phyloP scores from a whole-genome alignment of 83 land plant genomes.

The Isoetes engelmannii region DNA sequence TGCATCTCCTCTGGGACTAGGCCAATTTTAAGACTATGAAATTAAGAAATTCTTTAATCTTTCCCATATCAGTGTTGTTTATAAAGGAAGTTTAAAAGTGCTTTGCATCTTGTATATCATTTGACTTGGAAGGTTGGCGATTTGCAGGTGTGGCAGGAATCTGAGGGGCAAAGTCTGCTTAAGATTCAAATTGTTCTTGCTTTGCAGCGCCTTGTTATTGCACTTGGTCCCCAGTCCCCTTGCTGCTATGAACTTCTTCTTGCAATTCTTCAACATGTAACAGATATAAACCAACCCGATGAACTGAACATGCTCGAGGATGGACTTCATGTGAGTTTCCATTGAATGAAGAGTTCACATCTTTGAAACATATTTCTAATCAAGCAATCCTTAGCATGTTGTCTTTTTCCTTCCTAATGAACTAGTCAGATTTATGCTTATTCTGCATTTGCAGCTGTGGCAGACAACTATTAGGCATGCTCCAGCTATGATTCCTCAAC shows the following conservation, averaged over 20 bases:
- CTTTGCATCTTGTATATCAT: background rate
- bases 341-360: background rate
- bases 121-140: background rate
- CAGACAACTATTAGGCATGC: conserved; percentile 75
- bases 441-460: conserved; percentile 70
- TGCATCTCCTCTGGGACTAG: no score
- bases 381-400: background rate
- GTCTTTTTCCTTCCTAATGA: background rate
- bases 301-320: conserved; percentile 92
- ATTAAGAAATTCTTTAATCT: no score
- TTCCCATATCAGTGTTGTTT: no score
- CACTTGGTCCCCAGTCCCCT: conserved; percentile 75
- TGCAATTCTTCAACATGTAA: conserved; percentile 68
- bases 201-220: conserved; percentile 62
- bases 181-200: conserved; percentile 89
- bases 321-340: conserved; percentile 62
- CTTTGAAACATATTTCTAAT: background rate
- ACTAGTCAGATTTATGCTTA: background rate
- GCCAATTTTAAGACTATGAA: no score
- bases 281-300: conserved; percentile 81
- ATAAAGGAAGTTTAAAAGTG: background rate
- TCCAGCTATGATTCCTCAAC: conserved; percentile 69
- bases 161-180: conserved; percentile 81
- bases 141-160: conserved; percentile 87
- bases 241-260: conserved; percentile 66